phyloP scores from a whole-genome alignment of 441 rosid species.

The Gossypium trilobum region DNA sequence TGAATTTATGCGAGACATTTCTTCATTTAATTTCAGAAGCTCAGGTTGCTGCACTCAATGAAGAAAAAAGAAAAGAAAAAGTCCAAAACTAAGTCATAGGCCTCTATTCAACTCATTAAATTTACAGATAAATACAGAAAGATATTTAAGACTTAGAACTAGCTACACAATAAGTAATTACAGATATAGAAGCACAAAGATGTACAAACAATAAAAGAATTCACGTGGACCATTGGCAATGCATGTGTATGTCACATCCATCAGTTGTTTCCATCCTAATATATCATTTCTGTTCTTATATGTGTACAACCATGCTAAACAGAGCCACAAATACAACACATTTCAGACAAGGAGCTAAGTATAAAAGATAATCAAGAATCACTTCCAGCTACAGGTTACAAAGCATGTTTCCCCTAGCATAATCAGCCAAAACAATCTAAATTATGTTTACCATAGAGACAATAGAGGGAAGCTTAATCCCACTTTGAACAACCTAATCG shows the following conservation, averaged over 20 bases:
- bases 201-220: neutral
- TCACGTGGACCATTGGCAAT: neutral
- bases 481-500: neutral
- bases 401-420: neutral
- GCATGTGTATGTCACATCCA: neutral
- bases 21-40: slow-evolving; percentile 82
- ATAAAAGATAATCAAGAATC: slow-evolving; percentile 2
- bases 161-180: neutral
- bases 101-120: neutral
- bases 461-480: neutral
- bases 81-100: neutral
- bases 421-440: neutral
- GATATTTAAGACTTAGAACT: neutral
- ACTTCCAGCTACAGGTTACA: neutral
- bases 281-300: neutral
- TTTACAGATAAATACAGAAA: neutral
- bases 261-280: neutral
- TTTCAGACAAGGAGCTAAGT: neutral
- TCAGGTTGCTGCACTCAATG: slow-evolving; percentile 64
- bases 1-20: slow-evolving; percentile 66
- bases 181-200: neutral
- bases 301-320: neutral
- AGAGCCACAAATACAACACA: neutral
- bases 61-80: slow-evolving; percentile 18
- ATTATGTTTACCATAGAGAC: neutral